Evolutionary conservation across 192 early-diverging fungal species (phyloP), one percentile per base, ranked within the genome.

Genomic region (Lunasporangiospora selenospora): DNA sequence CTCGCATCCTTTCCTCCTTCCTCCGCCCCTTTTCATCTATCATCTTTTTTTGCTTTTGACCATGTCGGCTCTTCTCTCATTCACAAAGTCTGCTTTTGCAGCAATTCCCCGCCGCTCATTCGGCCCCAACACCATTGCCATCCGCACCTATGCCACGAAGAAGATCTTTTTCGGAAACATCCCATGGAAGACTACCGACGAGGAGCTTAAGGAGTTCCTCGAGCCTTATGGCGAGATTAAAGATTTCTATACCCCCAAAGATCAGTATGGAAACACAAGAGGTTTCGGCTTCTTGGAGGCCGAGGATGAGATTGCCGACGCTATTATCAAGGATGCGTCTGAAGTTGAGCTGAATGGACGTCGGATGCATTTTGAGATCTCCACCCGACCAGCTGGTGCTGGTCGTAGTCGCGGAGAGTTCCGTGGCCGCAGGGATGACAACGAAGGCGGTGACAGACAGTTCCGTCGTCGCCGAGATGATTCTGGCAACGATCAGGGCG

Each of bases 81-180:
- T 62, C 67, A 73, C 67, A 33, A 73, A 73, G 48, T 18, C 58
- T 36, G 67, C 67, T 48, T 73, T 73, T 27, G 48, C 60, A 40
- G 67, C 67, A 27, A n/a, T n/a, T n/a, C 67, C 67, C 46, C 67
- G 67, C 38, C 26, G 62, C 26, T 31, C 67, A 24, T 5, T 41
- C 29, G 53, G 52, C 32, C 48, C 44, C 53, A 73, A 73, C 67
- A 52, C 67, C 32, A 19, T 63, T 16, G 67, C 67, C 33, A 48
- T 44, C 40, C 67, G 67, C 34, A 60, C 41, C 47, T 73, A 73
- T 51, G 67, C 67, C 42, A 58, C 60, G 54, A 73, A 73, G 60
- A 73, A 73, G 67, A 38, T 73, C 16, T 73, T 73, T 53, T 30
- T 73, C 49, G 67, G 67, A 21, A 73, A 73, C 48, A 51, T 73